These are phyloP conservation scores for Aegilops sharonensis DNA, from an alignment of 176 grass and related monocot species.

Conservation along the genomic window DNA sequence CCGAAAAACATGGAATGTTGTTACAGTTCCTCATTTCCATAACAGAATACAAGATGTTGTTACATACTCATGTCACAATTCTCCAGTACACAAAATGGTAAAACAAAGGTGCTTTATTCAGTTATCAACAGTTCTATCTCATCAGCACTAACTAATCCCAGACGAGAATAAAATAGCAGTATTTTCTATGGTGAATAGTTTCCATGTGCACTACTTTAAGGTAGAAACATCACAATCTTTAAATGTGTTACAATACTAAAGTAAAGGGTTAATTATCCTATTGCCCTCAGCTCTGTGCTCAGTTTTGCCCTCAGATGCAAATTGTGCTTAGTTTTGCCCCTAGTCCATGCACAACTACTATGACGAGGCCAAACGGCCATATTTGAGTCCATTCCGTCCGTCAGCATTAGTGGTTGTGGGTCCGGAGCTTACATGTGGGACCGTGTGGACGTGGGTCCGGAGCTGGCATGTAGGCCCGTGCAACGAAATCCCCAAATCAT, in stretches of 20 bases:
- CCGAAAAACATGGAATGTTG: background rate
- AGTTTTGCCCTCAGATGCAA: no score
- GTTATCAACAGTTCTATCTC: background rate
- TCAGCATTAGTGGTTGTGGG: no score
- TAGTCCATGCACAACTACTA: no score
- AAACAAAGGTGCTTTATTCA: background rate
- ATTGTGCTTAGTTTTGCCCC: no score
- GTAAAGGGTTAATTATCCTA: no score
- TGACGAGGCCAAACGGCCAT: no score
- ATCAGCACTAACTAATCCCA: background rate
- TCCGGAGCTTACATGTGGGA: no score
- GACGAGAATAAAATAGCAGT: background rate
- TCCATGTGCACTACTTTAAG: conserved; percentile 10
- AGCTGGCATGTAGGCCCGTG: no score
- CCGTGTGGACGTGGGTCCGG: no score
- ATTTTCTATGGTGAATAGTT: background rate
- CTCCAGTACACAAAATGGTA: background rate
- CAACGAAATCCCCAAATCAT: no score
- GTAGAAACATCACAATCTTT: background rate
- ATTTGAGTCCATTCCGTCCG: no score
- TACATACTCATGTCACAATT: background rate
- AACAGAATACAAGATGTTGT: background rate
- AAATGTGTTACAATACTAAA: background rate
- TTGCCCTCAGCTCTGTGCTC: no score
- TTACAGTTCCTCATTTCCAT: background rate